These are phyloP conservation scores for Aspergillus affinis DNA, from an alignment of 495 filamentous ascomycete genomes.

Conservation along the genomic window DNA sequence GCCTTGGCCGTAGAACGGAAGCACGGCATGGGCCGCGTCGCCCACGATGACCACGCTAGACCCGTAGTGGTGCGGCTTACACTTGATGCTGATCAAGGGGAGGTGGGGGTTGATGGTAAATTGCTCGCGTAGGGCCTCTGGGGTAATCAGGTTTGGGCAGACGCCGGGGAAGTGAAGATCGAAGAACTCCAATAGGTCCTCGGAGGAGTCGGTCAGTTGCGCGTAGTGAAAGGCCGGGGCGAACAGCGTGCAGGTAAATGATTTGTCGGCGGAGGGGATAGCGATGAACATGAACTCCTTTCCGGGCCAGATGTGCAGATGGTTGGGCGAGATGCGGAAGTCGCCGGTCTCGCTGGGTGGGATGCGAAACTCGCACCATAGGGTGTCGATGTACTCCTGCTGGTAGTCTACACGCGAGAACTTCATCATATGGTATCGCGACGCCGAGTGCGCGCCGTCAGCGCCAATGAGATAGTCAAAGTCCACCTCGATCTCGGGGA, in stretches of 20 bases:
- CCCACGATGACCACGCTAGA: slow-evolving; percentile 82
- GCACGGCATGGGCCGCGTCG: slow-evolving; percentile 96
- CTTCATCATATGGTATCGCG: slow-evolving; percentile 93
- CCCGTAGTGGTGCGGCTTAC: slow-evolving; percentile 77
- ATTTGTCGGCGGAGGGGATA: slow-evolving; percentile 81
- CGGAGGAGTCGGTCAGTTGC: slow-evolving; percentile 55
- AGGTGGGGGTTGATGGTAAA: slow-evolving; percentile 82
- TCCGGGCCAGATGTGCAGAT: slow-evolving; percentile 97
- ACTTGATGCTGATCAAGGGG: slow-evolving; percentile 90
- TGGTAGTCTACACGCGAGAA: slow-evolving; percentile 83
- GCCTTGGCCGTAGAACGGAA: slow-evolving; percentile 90
- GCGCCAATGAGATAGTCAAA: slow-evolving; percentile 96
- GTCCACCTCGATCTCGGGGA: slow-evolving; percentile 65
- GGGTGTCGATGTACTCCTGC: slow-evolving; percentile 92
- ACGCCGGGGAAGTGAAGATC: slow-evolving; percentile 82
- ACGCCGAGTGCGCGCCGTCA: slow-evolving; percentile 90
- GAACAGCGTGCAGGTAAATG: slow-evolving; percentile 96
- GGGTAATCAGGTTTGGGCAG: slow-evolving; percentile 70
- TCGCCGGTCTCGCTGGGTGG: slow-evolving; percentile 52
- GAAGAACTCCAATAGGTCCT: slow-evolving; percentile 69
- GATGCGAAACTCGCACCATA: slow-evolving; percentile 97
- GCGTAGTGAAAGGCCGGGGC: slow-evolving; percentile 57
- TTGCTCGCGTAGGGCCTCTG: slow-evolving; percentile 63
- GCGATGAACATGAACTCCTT: slow-evolving; percentile 97
- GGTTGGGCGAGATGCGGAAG: slow-evolving; percentile 82